Conservation (phyloP, 1,284 basidiomycete genomes). For the Heterobasidion irregulare region DNA sequence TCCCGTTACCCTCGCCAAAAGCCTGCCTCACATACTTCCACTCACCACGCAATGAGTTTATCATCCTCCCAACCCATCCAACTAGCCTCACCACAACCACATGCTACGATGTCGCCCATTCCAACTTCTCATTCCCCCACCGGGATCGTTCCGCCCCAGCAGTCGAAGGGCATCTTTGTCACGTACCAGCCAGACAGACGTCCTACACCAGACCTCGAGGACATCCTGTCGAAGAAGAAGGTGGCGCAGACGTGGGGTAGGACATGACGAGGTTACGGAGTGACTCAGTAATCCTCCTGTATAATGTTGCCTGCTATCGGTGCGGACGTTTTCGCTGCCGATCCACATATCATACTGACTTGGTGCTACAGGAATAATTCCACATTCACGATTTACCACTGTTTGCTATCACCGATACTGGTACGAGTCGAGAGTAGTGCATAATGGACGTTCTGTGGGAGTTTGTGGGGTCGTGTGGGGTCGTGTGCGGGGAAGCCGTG, state of each 20-base stretch:
- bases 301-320: not conserved
- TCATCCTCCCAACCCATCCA: constrained; percentile 18
- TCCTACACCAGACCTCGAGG: constrained; percentile 40
- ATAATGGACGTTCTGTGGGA: not conserved
- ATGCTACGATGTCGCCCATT: not conserved
- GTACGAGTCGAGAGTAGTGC: not conserved
- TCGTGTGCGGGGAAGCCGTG: not conserved
- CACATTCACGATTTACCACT: not conserved
- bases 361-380: not conserved
- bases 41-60: constrained; percentile 12
- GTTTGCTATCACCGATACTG: not conserved
- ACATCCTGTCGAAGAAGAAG: constrained; percentile 43
- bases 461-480: not conserved
- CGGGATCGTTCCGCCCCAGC: constrained; percentile 8
- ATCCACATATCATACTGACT: not conserved
- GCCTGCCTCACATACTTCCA: constrained; percentile 19
- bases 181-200: constrained; percentile 11
- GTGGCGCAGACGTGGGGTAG: constrained; percentile 22
- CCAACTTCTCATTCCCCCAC: constrained; percentile 3
- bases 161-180: constrained; percentile 8
- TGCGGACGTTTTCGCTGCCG: not conserved
- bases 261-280: constrained; percentile 3
- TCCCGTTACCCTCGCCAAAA: constrained; percentile 36
- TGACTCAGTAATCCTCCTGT: constrained; percentile 1
- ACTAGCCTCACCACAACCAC: constrained; percentile 4